A percentile compares a stretch with the other conserved stretches of the same genome.
These are phyloP conservation scores for Aureobasidium mangrovei DNA, from an alignment of 2,329 filamentous ascomycete genomes.

Conservation along the genomic window DNA sequence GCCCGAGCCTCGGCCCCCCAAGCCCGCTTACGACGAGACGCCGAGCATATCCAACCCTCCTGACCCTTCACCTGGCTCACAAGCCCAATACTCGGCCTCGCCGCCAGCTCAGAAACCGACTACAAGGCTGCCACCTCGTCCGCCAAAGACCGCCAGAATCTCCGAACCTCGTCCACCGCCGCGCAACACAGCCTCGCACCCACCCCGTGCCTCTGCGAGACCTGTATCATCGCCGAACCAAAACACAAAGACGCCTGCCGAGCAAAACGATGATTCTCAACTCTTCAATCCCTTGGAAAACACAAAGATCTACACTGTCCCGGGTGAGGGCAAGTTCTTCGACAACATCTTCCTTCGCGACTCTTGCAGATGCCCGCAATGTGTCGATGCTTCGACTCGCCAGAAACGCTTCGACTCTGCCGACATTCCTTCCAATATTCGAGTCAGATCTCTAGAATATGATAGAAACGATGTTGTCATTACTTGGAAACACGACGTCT, in stretches of 20 bases:
- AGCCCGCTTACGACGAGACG: too few species aligned
- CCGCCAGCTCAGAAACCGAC: too few species aligned
- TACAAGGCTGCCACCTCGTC: too few species aligned
- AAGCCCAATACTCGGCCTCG: too few species aligned
- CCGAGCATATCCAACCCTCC: too few species aligned
- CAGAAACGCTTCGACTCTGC: conserved; percentile 58
- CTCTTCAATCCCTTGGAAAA: neutral
- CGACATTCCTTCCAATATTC: conserved; percentile 50
- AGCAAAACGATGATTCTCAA: too few species aligned
- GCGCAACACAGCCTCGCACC: too few species aligned
- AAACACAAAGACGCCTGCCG: neutral
- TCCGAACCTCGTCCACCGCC: too few species aligned
- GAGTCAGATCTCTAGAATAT: conserved; percentile 28
- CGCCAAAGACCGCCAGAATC: too few species aligned
- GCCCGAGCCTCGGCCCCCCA: too few species aligned
- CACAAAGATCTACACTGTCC: neutral
- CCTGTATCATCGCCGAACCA: neutral
- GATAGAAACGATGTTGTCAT: conserved; percentile 30
- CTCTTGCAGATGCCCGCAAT: conserved; percentile 48
- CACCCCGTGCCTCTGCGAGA: neutral
- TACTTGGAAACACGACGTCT: conserved; percentile 52
- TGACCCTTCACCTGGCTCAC: too few species aligned
- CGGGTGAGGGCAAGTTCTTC: conserved; percentile 3
- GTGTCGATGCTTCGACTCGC: conserved; percentile 49
- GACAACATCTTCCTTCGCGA: conserved; percentile 42